A percentile compares a stretch with the other conserved stretches of the same genome.
phyloP scores from a whole-genome alignment of 2,329 filamentous ascomycete species.

The Hypoxylon sp. region DNA sequence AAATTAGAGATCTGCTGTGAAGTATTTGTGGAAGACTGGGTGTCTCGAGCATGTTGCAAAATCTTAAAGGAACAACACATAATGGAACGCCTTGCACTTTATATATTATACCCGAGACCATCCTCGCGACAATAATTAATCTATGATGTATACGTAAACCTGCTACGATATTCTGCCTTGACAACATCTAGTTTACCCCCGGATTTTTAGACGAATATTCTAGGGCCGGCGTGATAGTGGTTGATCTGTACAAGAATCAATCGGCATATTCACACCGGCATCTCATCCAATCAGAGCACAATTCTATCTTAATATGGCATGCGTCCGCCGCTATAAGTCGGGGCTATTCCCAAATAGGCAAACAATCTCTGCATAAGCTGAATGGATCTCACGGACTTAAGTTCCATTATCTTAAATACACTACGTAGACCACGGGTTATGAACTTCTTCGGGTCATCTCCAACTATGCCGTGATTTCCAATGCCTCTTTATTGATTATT shows the following conservation, averaged over 20 bases:
- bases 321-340: background rate
- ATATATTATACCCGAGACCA: constrained; percentile 18
- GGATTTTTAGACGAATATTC: background rate
- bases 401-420: background rate
- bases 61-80: background rate
- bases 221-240: background rate
- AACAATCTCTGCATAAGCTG: constrained; percentile 32
- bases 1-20: background rate
- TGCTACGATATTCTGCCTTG: background rate
- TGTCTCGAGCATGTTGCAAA: background rate
- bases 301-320: constrained; percentile 16
- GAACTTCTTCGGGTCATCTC: constrained; percentile 1
- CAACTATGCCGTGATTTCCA: constrained; percentile 8
- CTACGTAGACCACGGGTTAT: constrained; percentile 16
- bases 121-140: background rate
- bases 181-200: background rate
- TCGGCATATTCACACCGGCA: no score
- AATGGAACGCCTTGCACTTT: background rate
- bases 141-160: constrained; percentile 1
- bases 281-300: constrained; percentile 19
- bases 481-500: constrained; percentile 9
- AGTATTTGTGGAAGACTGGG: background rate
- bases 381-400: constrained; percentile 14
- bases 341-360: constrained; percentile 37
- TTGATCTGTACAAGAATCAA: constrained; percentile 1